Base-by-base conservation (phyloP, 257 asterid species). In the Penstemon eatonii region DNA sequence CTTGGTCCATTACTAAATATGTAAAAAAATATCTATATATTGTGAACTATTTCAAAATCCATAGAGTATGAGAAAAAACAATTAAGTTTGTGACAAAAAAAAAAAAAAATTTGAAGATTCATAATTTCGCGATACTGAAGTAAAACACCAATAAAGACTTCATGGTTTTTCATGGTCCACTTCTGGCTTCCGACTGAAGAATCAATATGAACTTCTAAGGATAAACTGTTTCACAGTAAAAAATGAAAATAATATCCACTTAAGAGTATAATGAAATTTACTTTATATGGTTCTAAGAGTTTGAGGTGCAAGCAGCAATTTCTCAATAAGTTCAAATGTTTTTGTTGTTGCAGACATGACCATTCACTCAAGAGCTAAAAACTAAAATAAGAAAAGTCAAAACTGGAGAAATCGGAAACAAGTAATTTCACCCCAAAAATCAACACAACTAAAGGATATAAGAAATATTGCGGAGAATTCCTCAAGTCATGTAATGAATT, bases 241-340 rank as follows among this genome's bases (percentile, higher is more conserved):
- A 63, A 44, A 64, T 55, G 13, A 15, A 33, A 13, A 18, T 12
- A 18, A 33, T 8, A 6, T 5, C 41, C 56, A 53, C 39, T 56
- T 10, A 19, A 19, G 51, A 58, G 7, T 12, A 37, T 19, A 65
- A 64, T 8, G 59, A 40, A 8, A 55, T 19, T 5, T 54, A 8
- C 36, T 42, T 4, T 9, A 54, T 60, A 53, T 59, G 33, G 47
- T 25, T 65, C 55, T 51, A 56, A 70, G 15, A 54, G 41, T 15
- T 52, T 63, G 49, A 75, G 65, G 53, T 69, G 73, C 49, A 51
- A 45, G 63, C 68, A 18, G 39, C 37, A 45, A 68, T 54, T 52
- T 51, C 56, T 41, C 9, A 18, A 72, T 38, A 47, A 63, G 43
- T 67, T 9, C 55, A 44, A 44, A 44, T 10, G 5, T 40, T 33